Base-by-base conservation (phyloP, 768 basidiomycete species). In the Strobilomyces echinocephalus region DNA sequence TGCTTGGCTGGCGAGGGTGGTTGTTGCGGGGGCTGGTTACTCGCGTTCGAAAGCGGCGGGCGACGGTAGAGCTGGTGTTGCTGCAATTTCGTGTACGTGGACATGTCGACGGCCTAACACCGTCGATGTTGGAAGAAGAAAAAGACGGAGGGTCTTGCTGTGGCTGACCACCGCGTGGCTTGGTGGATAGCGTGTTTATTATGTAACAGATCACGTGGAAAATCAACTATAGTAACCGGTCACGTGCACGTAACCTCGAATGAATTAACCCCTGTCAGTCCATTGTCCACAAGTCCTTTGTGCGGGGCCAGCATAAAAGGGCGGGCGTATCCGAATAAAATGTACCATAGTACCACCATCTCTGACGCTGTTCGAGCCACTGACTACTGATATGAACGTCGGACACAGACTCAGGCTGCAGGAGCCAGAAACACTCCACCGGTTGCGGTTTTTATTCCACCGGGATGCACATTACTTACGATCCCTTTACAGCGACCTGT, bases 41-140 rank as follows among this genome's bases (percentile, higher is more conserved):
- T 73, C 26, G 76, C 67, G 56, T 74, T 77, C 7, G 71, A 59
- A 45, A 79, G 70, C 0, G 79, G 79, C n/a, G 70, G 66, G 44
- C 77, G 74, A 49, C 73, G 69, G 42, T 52, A 65, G 55, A n/a
- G 66, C n/a, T 60, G 61, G 2, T 61, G 61, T 15, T 70, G 70
- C 34, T 59, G 69, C 70, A 53, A 66, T 55, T 71, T 68, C 31
- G 71, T 60, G 64, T 75, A 62, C 3, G 61, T 62, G 60, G 73
- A 73, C 71, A 69, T 72, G 60, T 56, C 62, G 61, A 60, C 65
- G 77, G 76, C 77, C 77, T 78, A 78, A 77, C 77, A 75, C 77
- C 34, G 69, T 61, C 61, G 58, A 50, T 52, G 51, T 33, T 33
- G 5, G 35, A 40, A 24, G 47, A 46, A 28, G 40, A 21, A 56